Conservation (phyloP, 352 stramenopile genomes). For the Phytophthora cryptogea region DNA sequence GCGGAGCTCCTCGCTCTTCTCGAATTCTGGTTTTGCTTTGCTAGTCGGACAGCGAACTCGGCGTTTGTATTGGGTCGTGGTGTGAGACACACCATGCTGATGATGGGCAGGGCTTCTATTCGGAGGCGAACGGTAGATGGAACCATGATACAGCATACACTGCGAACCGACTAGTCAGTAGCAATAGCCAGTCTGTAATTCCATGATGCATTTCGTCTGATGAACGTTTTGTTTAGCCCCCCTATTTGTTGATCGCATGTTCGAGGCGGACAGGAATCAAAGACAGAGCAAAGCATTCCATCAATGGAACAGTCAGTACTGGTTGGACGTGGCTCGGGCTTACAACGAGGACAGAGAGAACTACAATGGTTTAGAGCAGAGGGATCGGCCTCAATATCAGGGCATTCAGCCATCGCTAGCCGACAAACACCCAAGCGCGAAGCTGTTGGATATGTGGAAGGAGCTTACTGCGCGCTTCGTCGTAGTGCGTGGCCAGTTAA, state of each 20-base stretch:
- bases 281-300: neutral
- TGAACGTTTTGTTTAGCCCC: neutral
- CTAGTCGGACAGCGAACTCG: slow-evolving; percentile 23
- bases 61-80: slow-evolving; percentile 11
- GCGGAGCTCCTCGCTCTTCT: slow-evolving; percentile 8
- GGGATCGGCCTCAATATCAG: neutral
- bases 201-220: neutral
- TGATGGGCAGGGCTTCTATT: neutral
- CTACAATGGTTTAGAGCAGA: neutral
- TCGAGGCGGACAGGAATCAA: slow-evolving; percentile 3
- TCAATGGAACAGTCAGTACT: slow-evolving; percentile 1
- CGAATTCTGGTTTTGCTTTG: slow-evolving; percentile 8
- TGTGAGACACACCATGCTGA: slow-evolving; percentile 13
- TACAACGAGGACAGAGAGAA: neutral
- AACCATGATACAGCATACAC: neutral
- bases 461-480: neutral
- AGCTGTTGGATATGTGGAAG: slow-evolving; percentile 5
- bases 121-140: neutral
- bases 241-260: neutral
- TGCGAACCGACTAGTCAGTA: too few relatives aligned
- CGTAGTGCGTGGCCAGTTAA: neutral
- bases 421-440: neutral
- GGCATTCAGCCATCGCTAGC: neutral
- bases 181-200: too few relatives aligned
- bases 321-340: neutral